phyloP scores from a whole-genome alignment of 73 alveolate species.

The Paramecium primaurelia region DNA sequence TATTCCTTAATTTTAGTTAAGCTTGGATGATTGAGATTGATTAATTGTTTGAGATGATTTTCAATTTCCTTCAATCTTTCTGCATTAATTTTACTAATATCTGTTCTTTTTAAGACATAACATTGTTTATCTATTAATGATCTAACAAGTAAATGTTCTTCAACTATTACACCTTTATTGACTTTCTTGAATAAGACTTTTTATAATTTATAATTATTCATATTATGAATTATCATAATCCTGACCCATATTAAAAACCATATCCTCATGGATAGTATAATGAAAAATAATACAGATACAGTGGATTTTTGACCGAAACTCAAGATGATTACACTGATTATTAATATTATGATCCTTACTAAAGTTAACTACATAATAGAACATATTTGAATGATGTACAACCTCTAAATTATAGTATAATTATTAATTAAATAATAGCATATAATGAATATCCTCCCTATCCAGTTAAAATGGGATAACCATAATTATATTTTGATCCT shows the following conservation, averaged over 20 bases:
- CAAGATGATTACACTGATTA: background rate
- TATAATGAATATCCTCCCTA: background rate
- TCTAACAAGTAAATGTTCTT: slow-evolving; percentile 4
- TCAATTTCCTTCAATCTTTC: background rate
- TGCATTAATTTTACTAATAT: background rate
- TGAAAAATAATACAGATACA: background rate
- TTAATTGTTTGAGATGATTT: background rate
- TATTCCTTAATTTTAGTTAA: background rate
- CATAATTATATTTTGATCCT: background rate
- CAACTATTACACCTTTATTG: background rate
- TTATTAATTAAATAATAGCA: background rate
- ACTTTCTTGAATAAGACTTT: background rate
- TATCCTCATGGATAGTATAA: background rate
- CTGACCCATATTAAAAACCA: background rate
- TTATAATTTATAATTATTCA: slow-evolving; percentile 10
- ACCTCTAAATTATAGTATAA: background rate
- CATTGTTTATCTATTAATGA: background rate
- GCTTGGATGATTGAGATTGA: background rate
- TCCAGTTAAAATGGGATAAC: background rate
- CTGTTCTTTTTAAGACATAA: slow-evolving; percentile 15
- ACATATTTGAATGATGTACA: background rate
- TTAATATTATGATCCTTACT: background rate
- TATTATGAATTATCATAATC: background rate
- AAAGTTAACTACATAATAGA: background rate
- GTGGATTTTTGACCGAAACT: background rate